Percentiles rank a stretch among this genome's conserved stretches.
These are phyloP conservation scores for Gossypium australe DNA, from an alignment of 345 rosid genomes.

Conservation along the genomic window DNA sequence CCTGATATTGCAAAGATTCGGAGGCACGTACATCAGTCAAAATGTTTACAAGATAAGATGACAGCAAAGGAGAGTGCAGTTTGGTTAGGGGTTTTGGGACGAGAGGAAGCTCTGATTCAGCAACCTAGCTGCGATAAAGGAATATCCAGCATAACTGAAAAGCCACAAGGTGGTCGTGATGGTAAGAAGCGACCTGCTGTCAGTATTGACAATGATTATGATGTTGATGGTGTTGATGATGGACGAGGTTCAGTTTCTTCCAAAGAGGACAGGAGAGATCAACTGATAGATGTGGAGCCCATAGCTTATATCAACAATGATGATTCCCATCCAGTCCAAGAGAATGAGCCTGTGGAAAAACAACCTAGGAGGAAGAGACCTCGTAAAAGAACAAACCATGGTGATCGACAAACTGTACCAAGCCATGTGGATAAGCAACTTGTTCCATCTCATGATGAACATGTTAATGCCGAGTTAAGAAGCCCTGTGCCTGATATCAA, in stretches of 20 bases:
- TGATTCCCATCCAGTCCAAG: neutral
- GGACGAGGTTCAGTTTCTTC: conserved; percentile 84
- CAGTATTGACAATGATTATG: conserved; percentile 77
- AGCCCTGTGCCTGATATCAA: conserved; percentile 57
- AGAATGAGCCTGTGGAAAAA: neutral
- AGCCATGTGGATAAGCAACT: neutral
- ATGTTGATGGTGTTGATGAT: conserved; percentile 68
- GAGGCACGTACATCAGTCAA: conserved; percentile 89
- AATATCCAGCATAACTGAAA: conserved; percentile 71
- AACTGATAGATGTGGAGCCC: conserved; percentile 34
- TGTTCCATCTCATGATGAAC: conserved; percentile 22
- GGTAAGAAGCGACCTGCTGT: conserved; percentile 40
- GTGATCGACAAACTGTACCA: conserved; percentile 14
- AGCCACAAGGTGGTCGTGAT: conserved; percentile 35
- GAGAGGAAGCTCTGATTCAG: conserved; percentile 68
- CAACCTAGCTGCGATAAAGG: conserved; percentile 91
- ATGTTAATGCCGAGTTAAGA: conserved; percentile 33
- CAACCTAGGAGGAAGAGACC: conserved; percentile 33
- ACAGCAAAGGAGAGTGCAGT: conserved; percentile 98
- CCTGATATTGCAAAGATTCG: conserved; percentile 93
- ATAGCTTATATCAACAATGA: conserved; percentile 14
- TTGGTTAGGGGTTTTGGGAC: conserved; percentile 88
- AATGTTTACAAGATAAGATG: conserved; percentile 99
- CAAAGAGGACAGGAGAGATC: conserved; percentile 54
- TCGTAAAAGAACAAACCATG: conserved; percentile 25